Conservation (phyloP, 352 stramenopile species). For the Phytophthora nicotianae region DNA sequence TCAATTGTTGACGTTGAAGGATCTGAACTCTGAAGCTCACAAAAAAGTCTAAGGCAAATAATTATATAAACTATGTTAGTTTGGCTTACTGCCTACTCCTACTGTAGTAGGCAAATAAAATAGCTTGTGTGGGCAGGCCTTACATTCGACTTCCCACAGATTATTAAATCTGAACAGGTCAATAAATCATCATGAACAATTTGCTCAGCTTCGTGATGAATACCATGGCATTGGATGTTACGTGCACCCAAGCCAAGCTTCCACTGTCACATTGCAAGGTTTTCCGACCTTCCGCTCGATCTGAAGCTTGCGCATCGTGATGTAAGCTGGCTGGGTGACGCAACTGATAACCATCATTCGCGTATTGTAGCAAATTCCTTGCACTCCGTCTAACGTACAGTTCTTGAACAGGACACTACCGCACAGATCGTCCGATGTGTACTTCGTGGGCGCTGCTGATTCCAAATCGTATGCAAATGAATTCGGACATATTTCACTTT, state of each 20-base stretch:
- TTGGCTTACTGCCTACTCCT: no score
- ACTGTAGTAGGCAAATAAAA: no score
- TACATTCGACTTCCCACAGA: no score
- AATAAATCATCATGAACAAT: not conserved
- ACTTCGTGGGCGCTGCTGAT: conserved; percentile 22
- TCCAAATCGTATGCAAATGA: conserved; percentile 29
- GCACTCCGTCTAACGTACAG: conserved; percentile 25
- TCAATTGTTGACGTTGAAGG: not conserved
- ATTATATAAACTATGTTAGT: no score
- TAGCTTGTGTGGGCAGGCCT: no score
- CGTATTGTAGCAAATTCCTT: conserved; percentile 52
- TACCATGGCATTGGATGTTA: conserved; percentile 1
- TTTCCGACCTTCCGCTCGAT: conserved; percentile 38
- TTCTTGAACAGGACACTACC: conserved; percentile 39
- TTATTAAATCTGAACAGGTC: no score
- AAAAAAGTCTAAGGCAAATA: no score
- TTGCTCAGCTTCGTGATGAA: no score
- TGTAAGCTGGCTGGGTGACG: conserved; percentile 30
- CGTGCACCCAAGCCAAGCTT: conserved; percentile 43
- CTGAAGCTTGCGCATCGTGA: conserved; percentile 38
- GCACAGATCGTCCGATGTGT: conserved; percentile 36
- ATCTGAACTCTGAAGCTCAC: no score
- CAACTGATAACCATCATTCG: conserved; percentile 53
- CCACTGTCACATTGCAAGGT: conserved; percentile 32
- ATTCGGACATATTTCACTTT: conserved; percentile 22